Conservation (phyloP, 768 basidiomycete species). For the Pholiota conissans region DNA sequence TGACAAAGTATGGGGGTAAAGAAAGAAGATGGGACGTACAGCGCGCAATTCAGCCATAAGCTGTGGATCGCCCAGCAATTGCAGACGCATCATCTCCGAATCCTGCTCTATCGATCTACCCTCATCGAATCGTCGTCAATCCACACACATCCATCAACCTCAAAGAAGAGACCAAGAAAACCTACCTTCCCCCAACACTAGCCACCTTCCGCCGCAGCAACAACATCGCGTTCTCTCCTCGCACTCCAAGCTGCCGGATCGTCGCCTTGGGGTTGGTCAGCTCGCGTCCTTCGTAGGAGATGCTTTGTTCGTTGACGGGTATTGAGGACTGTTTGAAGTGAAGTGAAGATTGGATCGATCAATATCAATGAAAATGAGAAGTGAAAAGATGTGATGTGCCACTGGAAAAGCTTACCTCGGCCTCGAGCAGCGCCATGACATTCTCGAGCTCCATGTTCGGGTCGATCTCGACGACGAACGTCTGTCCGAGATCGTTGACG, state of each 20-base stretch:
- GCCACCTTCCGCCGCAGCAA: slow-evolving; percentile 62
- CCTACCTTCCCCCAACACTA: slow-evolving; percentile 41
- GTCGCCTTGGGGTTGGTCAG: slow-evolving; percentile 67
- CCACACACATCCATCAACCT: not conserved
- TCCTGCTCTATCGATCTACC: slow-evolving; percentile 75
- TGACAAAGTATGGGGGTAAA: not conserved
- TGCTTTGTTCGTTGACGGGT: slow-evolving; percentile 68
- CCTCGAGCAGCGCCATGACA: slow-evolving; percentile 92
- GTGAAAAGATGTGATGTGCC: not conserved
- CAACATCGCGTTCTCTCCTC: slow-evolving; percentile 61
- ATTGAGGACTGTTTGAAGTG: slow-evolving; percentile 84
- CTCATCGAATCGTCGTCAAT: not conserved
- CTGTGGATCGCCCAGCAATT: slow-evolving; percentile 79
- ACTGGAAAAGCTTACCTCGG: slow-evolving; percentile 67
- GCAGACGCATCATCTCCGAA: slow-evolving; percentile 87
- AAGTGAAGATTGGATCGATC: no score
- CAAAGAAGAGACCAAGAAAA: not conserved
- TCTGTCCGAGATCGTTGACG: slow-evolving; percentile 63
- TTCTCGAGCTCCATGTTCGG: slow-evolving; percentile 90
- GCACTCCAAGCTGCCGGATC: slow-evolving; percentile 63
- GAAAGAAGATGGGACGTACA: slow-evolving; percentile 38
- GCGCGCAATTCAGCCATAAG: slow-evolving; percentile 73
- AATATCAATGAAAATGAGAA: not conserved
- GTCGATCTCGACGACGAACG: slow-evolving; percentile 80
- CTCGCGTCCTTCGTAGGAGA: slow-evolving; percentile 67